Evolutionary conservation across 2,329 filamentous ascomycete genomes (phyloP).

Genomic region (Hirsutella minnesotensis): DNA sequence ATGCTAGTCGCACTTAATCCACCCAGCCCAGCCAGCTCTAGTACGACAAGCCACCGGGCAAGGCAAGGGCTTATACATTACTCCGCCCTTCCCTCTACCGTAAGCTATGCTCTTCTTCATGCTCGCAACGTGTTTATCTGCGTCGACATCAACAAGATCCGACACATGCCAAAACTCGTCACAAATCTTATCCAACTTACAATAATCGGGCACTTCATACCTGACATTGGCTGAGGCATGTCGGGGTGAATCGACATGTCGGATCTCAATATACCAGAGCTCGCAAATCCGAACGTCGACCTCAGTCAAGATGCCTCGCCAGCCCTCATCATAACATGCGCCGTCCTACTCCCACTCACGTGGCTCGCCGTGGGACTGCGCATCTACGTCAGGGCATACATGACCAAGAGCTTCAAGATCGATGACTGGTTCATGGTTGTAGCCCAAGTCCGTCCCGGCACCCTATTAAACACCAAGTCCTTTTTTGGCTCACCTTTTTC

Average conservation of each 20-base stretch:
- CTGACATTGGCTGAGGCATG: background rate
- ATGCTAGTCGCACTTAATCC: background rate
- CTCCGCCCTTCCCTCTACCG: background rate
- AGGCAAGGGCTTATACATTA: no score
- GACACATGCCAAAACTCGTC: background rate
- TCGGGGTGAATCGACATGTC: conserved; percentile 14
- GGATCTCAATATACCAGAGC: background rate
- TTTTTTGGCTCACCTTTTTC: background rate
- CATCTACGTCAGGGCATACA: conserved; percentile 28
- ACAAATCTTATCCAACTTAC: background rate
- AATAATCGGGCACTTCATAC: background rate
- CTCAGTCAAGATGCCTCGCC: conserved; percentile 26
- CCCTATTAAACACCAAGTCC: background rate
- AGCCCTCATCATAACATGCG: conserved; percentile 22
- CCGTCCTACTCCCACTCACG: conserved; percentile 25
- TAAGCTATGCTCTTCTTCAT: background rate
- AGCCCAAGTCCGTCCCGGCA: conserved; percentile 25
- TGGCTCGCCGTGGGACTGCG: conserved; percentile 31
- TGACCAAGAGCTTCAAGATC: conserved; percentile 32
- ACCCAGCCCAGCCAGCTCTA: no score
- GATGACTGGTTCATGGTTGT: conserved; percentile 44
- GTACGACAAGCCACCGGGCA: no score
- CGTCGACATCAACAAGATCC: background rate
- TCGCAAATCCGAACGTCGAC: conserved; percentile 14
- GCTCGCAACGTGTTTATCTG: background rate